Evolutionary conservation across 345 rosid species (phyloP), one percentile per base, ranked within the genome.

Genomic region (Aquilaria sinensis): DNA sequence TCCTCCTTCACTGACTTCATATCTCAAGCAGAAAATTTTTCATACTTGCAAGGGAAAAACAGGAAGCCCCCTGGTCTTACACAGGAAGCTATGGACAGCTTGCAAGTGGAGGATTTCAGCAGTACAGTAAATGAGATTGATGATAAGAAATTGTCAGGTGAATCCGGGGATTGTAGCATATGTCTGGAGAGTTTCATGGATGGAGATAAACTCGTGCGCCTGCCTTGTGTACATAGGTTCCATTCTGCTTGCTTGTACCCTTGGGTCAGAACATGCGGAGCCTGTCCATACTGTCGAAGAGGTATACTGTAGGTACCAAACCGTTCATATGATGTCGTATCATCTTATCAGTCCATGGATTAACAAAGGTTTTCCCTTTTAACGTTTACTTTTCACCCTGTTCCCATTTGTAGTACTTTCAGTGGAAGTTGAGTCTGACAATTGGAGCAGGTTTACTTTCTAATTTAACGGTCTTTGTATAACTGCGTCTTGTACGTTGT

Each of bases 281-380:
- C 87, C 70, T 90, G 97, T 70, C 95, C 97, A 1, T 90, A 82
- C 70, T 90, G 97, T 59, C 87, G 95, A 34, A 77, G 88, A 71
- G 82, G 67, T 67, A 73, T 83, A 59, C 63, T 59, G 43, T 37
- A 37, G 23, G 23, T 23, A 23, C 23, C 23, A 1, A 23, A 23
- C 23, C 23, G 23, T 23, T 23, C 23, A 23, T 23, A 23, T 23
- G 23, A 23, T 23, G 23, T 23, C 23, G 23, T 23, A 23, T 23
- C 23, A 23, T 23, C 23, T 23, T 23, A 0, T 23, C 23, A 23
- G 43, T 37, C 8, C 43, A 37, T 37, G 5, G 43, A 37, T 37
- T 37, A 37, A 37, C 43, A 37, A 37, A 0, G 43, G 43, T 37
- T 5, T 2, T 37, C 8, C 5, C 43, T 37, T 37, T 37, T 37